Conservation (phyloP, 225 moss, liverwort and hornwort species). For the Bryum argenteum region DNA sequence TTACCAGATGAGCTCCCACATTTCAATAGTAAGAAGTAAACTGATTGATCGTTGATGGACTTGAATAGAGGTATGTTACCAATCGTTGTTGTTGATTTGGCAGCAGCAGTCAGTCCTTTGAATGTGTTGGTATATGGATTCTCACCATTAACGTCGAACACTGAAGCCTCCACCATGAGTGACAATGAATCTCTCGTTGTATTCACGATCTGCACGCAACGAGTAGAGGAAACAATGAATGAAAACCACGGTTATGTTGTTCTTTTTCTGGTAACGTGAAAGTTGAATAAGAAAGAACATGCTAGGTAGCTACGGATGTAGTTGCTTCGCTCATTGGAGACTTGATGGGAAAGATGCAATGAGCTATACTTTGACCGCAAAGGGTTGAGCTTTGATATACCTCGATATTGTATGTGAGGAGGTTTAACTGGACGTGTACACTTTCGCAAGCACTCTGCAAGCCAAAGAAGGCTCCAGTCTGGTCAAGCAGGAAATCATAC, state of each 20-base stretch:
- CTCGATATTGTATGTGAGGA: slow-evolving; percentile 71
- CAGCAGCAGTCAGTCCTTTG: slow-evolving; percentile 38
- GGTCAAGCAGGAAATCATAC: slow-evolving; percentile 91
- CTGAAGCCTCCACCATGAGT: slow-evolving; percentile 54
- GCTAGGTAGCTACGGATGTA: neutral
- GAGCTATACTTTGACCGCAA: neutral
- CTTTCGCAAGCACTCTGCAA: slow-evolving; percentile 80
- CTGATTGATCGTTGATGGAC: slow-evolving; percentile 40
- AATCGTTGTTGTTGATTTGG: slow-evolving; percentile 56
- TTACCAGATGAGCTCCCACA: slow-evolving; percentile 47
- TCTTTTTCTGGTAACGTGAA: neutral
- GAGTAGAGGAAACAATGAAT: neutral
- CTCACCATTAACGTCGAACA: slow-evolving; percentile 65
- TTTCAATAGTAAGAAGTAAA: slow-evolving; percentile 74
- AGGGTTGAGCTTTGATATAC: slow-evolving; percentile 30
- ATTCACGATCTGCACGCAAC: slow-evolving; percentile 72
- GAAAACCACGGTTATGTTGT: neutral
- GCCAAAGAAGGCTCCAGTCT: slow-evolving; percentile 95
- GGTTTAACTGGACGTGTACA: slow-evolving; percentile 85
- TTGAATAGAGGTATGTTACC: slow-evolving; percentile 55
- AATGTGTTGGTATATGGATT: slow-evolving; percentile 35
- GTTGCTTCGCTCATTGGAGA: neutral
- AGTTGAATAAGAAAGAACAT: neutral
- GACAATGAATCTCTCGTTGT: slow-evolving; percentile 54
- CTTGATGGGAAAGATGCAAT: slow-evolving; percentile 8